phyloP scores from a whole-genome alignment of 2,329 filamentous ascomycete genomes.

The Alternaria infectoria region DNA sequence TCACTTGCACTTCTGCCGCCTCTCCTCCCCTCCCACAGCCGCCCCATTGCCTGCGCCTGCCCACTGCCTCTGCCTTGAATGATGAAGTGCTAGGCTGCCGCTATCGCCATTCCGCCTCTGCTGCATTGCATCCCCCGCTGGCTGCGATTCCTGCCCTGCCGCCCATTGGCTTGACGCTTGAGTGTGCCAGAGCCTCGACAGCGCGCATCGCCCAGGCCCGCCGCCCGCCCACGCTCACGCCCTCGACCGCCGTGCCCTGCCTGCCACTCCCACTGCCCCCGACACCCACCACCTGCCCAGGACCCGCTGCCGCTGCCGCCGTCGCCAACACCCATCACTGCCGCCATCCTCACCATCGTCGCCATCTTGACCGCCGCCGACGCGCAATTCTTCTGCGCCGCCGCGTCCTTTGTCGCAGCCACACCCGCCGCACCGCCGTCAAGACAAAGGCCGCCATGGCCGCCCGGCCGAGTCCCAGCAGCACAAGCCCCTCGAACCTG shows the following conservation, averaged over 20 bases:
- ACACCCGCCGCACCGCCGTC: conserved; percentile 33
- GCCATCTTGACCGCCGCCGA: not conserved
- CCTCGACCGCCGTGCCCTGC: conserved; percentile 32
- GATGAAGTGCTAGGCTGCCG: not conserved
- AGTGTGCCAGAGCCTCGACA: conserved; percentile 16
- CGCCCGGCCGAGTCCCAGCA: conserved; percentile 51
- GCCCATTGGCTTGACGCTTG: conserved; percentile 16
- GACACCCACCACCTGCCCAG: conserved; percentile 28
- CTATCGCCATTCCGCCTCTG: not conserved
- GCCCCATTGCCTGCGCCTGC: conserved; percentile 7
- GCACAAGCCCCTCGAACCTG: conserved; percentile 49
- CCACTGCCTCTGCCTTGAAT: not conserved
- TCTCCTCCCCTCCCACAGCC: not conserved
- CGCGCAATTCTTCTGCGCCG: not conserved
- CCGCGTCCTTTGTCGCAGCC: conserved; percentile 41
- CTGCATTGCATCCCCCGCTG: not conserved
- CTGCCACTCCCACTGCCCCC: conserved; percentile 36
- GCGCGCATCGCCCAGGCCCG: conserved; percentile 21
- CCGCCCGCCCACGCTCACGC: conserved; percentile 23
- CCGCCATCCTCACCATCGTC: conserved; percentile 5
- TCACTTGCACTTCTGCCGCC: conserved; percentile 2
- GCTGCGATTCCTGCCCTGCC: conserved; percentile 19
- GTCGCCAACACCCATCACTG: not conserved
- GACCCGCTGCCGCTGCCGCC: conserved; percentile 10
- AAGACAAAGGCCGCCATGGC: conserved; percentile 48